phyloP scores from a whole-genome alignment of 257 asterid species.

The Petrea volubilis region DNA sequence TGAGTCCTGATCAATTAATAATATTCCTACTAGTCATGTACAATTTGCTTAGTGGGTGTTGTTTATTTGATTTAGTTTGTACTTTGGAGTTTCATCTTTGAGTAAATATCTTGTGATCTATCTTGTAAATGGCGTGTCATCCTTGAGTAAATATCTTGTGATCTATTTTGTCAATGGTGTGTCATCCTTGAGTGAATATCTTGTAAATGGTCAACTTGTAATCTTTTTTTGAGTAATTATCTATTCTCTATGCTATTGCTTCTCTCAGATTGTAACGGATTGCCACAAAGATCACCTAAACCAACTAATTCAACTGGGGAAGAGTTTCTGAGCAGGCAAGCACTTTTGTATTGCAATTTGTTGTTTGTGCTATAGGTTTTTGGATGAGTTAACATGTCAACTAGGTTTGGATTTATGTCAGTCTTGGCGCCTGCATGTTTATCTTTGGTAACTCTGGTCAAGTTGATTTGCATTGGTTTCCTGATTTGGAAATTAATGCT shows the following conservation, averaged over 20 bases:
- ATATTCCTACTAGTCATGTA: not conserved
- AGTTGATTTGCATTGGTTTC: no score
- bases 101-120: not conserved
- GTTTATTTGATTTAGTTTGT: not conserved
- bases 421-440: not conserved
- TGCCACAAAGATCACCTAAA: conserved; percentile 58
- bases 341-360: not conserved
- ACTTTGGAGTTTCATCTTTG: not conserved
- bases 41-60: not conserved
- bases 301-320: conserved; percentile 60
- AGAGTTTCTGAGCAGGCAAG: conserved; percentile 80
- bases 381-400: not conserved
- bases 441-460: not conserved
- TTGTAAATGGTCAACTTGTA: not conserved
- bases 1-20: not conserved
- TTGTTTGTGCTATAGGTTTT: not conserved
- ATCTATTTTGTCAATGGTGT: no score
- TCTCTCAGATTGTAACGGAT: conserved; percentile 54
- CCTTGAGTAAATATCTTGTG: not conserved
- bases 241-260: conserved; percentile 14
- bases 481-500: no score
- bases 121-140: no score
- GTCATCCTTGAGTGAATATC: not conserved
- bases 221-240: not conserved
- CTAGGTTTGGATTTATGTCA: not conserved